Base-by-base conservation (phyloP, 2,329 filamentous ascomycete species). In the Hypomyces perniciosus region DNA sequence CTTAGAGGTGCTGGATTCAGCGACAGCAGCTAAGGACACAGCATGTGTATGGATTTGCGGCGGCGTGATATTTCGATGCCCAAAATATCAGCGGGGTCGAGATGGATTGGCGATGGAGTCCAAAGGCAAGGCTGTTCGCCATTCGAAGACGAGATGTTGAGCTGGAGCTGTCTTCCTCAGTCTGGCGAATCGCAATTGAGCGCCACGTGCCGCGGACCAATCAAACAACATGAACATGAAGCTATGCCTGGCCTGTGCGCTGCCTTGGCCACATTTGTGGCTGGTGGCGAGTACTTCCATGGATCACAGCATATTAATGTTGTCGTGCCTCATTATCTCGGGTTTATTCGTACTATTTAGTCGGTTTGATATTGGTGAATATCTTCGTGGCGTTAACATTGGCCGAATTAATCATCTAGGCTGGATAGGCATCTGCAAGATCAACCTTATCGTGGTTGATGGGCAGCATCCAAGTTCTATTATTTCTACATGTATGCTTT, bases 111-210 rank as follows among this genome's bases (percentile, higher is more conserved):
- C 37, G 40, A 41, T 39, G 41, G 39, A 40, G 31, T 43, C 35
- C n/a, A 38, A 42, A 12, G 33, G 26, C 48, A 41, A 51, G 48
- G 48, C 48, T 45, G 48, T 50, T 40, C 42, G 43, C 46, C 43
- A 51, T 33, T n/a, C 38, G 13, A 44, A 9, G 27, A 26, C 40
- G 46, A 48, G 46, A 20, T 34, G 50, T 41, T 39, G 50, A 52
- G 50, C 50, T 48, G 45, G 50, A 13, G 49, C 38, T 44, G 5
- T 38, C 30, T 20, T 31, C 20, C 40, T 6, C 8, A 5, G 13
- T 45, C 40, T 41, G 28, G 40, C 50, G 50, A 52, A 52, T 52
- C 35, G 50, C 34, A 40, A 29, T 31, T 29, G 29, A 29, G 42
- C n/a, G 28, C n/a, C 33, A 31, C 8, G 33, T 30, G 9, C 20